A percentile compares a stretch with the other conserved stretches of the same genome.
Evolutionary conservation across 2,329 filamentous ascomycete species (phyloP).

Genomic region (Botrytis porri): DNA sequence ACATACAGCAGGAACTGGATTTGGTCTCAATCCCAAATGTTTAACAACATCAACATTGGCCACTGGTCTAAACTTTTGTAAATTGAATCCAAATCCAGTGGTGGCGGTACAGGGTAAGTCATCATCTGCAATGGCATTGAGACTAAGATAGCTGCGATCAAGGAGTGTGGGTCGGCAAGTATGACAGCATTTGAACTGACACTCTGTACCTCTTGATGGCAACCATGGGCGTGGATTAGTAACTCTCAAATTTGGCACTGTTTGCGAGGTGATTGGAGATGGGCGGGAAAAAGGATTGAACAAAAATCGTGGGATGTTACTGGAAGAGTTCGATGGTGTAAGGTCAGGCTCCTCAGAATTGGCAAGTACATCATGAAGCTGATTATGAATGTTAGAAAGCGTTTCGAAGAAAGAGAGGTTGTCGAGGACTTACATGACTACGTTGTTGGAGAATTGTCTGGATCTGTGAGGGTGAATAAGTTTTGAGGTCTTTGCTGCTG

Average conservation of each 20-base stretch:
- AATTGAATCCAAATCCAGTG: slow-evolving; percentile 52
- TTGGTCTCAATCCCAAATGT: slow-evolving; percentile 34
- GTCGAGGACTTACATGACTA: slow-evolving; percentile 43
- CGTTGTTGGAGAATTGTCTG: slow-evolving; percentile 49
- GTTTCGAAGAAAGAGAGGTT: background rate
- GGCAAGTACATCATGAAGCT: slow-evolving; percentile 15
- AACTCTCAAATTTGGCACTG: background rate
- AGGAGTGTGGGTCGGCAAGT: slow-evolving; percentile 46
- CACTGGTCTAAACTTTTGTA: slow-evolving; percentile 43
- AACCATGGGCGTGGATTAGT: slow-evolving; percentile 40
- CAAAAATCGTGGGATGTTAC: slow-evolving; percentile 6
- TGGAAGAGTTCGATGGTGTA: background rate
- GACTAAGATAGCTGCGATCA: slow-evolving; percentile 48
- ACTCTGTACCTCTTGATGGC: slow-evolving; percentile 43
- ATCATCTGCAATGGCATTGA: slow-evolving; percentile 49
- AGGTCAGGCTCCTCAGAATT: background rate
- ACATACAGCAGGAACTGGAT: slow-evolving; percentile 26
- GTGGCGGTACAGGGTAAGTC: slow-evolving; percentile 51
- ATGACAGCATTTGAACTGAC: slow-evolving; percentile 50
- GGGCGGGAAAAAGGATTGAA: slow-evolving; percentile 11
- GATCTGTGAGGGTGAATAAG: slow-evolving; percentile 50
- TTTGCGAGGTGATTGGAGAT: slow-evolving; percentile 6
- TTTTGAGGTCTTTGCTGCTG: slow-evolving; percentile 42
- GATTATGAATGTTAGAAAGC: background rate
- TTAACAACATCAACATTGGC: slow-evolving; percentile 27